Conservation (phyloP, 2,329 filamentous ascomycete genomes). For the Pseudogymnoascus verrucosus region DNA sequence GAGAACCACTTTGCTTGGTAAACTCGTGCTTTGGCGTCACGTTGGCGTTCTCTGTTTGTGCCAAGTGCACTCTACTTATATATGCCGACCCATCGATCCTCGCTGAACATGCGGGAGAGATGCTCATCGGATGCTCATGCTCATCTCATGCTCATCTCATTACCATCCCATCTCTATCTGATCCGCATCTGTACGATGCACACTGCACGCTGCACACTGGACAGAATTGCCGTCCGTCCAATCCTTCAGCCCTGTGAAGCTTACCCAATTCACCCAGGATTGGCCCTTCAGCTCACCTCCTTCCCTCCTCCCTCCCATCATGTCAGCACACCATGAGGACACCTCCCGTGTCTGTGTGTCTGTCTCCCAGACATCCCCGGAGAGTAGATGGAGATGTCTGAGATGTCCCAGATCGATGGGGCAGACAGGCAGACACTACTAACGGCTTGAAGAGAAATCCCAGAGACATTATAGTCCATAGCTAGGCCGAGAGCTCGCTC, state of each 20-base stretch:
- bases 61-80: not conserved
- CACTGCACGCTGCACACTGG: too few species aligned
- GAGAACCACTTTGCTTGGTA: not conserved
- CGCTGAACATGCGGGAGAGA: not conserved
- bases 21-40: not conserved
- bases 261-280: not conserved
- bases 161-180: not conserved
- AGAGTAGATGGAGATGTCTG: constrained; percentile 2
- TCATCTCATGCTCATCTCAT: not conserved
- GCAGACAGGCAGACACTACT: not conserved
- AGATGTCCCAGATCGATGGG: not conserved
- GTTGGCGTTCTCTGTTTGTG: not conserved
- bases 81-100: not conserved
- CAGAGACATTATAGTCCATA: not conserved
- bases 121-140: not conserved
- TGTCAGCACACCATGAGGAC: not conserved
- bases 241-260: not conserved
- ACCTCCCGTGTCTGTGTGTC: not conserved
- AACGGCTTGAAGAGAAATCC: not conserved
- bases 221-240: not conserved
- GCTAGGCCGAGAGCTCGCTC: not conserved
- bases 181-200: not conserved
- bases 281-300: not conserved
- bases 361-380: not conserved
- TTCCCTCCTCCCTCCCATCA: not conserved